A percentile compares a stretch with the other conserved stretches of the same genome.
Evolutionary conservation across 495 filamentous ascomycete species (phyloP).

Genomic region (Lasiosphaeria miniovina): DNA sequence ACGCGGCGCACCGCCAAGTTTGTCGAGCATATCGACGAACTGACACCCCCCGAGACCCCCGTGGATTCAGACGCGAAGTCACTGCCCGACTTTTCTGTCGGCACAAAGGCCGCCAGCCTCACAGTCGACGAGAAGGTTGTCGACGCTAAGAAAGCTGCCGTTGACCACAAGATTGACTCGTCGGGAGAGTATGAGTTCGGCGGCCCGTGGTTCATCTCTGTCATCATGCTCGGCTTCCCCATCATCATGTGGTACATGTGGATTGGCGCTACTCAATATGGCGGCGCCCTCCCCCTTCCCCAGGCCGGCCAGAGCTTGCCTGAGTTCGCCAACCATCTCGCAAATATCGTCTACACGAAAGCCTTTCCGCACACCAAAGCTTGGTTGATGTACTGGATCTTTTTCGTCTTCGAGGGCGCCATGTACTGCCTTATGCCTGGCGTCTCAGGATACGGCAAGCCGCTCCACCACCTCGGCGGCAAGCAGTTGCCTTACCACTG

Average conservation of each 20-base stretch:
- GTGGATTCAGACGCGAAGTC: constrained; percentile 32
- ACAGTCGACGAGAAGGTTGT: constrained; percentile 44
- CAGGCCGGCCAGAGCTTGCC: constrained; percentile 58
- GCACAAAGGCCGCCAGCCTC: constrained; percentile 25
- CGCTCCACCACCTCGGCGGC: constrained; percentile 75
- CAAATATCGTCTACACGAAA: constrained; percentile 67
- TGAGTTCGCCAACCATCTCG: constrained; percentile 68
- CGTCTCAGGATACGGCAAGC: constrained; percentile 77
- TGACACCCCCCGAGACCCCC: constrained; percentile 24
- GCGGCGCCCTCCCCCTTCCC: constrained; percentile 73
- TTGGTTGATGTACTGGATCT: constrained; percentile 91
- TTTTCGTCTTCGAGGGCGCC: constrained; percentile 76
- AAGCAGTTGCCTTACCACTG: constrained; percentile 91
- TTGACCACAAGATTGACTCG: constrained; percentile 75
- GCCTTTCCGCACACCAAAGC: constrained; percentile 77
- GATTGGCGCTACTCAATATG: constrained; percentile 89
- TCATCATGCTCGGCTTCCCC: constrained; percentile 92
- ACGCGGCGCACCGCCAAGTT: constrained; percentile 43
- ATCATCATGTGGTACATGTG: constrained; percentile 98
- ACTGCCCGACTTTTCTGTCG: constrained; percentile 17
- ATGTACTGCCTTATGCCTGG: constrained; percentile 85
- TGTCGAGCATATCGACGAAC: constrained; percentile 43
- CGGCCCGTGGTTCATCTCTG: constrained; percentile 68
- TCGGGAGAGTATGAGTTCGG: constrained; percentile 87
- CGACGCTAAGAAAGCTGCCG: constrained; percentile 64